Base-by-base conservation (phyloP, 805 yeast genomes). In the Zygoascus biomembranicola region DNA sequence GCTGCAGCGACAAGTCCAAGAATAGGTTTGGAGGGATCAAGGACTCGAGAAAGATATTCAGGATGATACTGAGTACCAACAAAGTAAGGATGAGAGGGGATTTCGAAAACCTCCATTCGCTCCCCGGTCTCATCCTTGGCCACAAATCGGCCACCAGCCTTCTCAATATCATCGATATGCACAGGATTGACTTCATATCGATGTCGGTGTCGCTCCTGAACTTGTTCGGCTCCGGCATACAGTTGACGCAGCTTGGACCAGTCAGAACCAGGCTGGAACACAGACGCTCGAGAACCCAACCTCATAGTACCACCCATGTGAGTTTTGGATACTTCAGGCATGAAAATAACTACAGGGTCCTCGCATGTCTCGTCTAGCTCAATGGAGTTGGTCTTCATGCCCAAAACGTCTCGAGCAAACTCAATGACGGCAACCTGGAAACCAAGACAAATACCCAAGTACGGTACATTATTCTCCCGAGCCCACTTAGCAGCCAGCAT, bases 261-360 rank as follows among this genome's bases (percentile, higher is more conserved):
- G 58, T 84, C 84, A 48, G 87, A 72, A 58, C 76, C 81, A 16
- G 73, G 73, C 64, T 80, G 83, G 77, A 94, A 94, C 59, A 78
- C 80, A 42, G 98, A 90, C 61, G 90, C 82, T 72, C 97, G 90
- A 60, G 89, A 77, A 63, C 99, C 99, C 62, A 94, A 79, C 77
- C 99, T 85, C 99, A 94, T 94, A 50, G 98, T 92, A 61, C 99
- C 99, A 59, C 99, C 99, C 76, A 94, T 79, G 69, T 88, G 89
- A 62, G 86, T 83, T 75, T 90, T 92, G 72, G 90, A 96, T 58
- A 92, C 90, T 72, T 94, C 99, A 45, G 99, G 99, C 99, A 94
- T 94, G 76, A 89, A 94, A 49, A 94, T 87, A 55, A 94, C 95
- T 51, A 89, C 80, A 18, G 89, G 84, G 52, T 79, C 77, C 35